phyloP scores from a whole-genome alignment of 2,329 filamentous ascomycete genomes.

The Didymella keratinophila region DNA sequence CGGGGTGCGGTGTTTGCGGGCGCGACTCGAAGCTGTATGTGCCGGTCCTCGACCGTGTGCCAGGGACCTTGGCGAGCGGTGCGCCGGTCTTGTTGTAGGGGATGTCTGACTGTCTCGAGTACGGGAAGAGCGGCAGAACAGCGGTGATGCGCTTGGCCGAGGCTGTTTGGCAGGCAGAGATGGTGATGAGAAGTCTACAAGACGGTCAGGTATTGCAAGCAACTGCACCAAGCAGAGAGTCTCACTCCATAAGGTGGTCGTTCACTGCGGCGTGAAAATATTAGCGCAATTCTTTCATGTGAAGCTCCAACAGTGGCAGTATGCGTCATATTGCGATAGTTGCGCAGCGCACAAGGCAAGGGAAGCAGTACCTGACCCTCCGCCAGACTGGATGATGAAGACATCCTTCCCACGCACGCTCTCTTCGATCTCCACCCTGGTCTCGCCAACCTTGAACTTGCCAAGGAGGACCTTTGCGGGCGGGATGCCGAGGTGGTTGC shows the following conservation, averaged over 20 bases:
- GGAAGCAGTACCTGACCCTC: conserved; percentile 65
- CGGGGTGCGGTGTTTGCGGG: conserved; percentile 82
- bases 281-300: conserved; percentile 28
- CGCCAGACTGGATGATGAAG: conserved; percentile 95
- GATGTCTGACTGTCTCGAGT: conserved; percentile 93
- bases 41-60: conserved; percentile 54
- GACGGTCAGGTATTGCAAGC: conserved; percentile 38
- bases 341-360: conserved; percentile 1
- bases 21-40: conserved; percentile 88
- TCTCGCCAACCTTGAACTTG: conserved; percentile 96
- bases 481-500: conserved; percentile 87
- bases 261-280: conserved; percentile 67
- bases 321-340: neutral
- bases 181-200: conserved; percentile 81
- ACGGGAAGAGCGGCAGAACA: conserved; percentile 93
- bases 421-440: conserved; percentile 92
- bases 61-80: conserved; percentile 75
- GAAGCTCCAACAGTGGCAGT: neutral
- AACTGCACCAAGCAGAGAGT: conserved; percentile 36
- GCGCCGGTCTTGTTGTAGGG: conserved; percentile 97
- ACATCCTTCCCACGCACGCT: conserved; percentile 96
- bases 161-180: conserved; percentile 95
- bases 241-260: conserved; percentile 85
- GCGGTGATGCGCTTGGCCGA: conserved; percentile 93
- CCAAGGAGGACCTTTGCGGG: conserved; percentile 81